These are phyloP conservation scores for Trichoderma atrobrunneum DNA, from an alignment of 2,329 filamentous ascomycete species.

Conservation along the genomic window DNA sequence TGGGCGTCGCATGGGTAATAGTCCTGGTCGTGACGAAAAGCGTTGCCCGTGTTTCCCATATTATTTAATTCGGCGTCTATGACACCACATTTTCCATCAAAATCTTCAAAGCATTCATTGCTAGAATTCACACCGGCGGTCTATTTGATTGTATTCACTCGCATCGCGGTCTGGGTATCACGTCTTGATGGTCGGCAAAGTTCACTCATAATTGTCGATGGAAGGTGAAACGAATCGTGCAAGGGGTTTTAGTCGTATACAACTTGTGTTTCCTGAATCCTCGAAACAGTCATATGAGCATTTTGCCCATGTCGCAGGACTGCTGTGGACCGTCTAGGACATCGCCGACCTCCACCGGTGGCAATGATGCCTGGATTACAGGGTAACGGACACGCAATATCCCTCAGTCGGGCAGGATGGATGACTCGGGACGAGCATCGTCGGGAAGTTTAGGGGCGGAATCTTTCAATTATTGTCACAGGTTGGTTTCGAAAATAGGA, in stretches of 20 bases:
- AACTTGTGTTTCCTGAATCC: background rate
- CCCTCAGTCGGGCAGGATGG: background rate
- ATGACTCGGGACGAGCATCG: background rate
- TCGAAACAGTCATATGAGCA: slow-evolving; percentile 2
- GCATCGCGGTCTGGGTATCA: background rate
- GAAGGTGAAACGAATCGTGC: background rate
- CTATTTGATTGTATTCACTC: background rate
- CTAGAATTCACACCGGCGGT: background rate
- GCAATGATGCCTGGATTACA: background rate
- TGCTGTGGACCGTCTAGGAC: background rate
- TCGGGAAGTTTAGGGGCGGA: background rate
- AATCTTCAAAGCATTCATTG: background rate
- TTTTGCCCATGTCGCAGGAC: background rate
- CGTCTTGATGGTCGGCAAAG: background rate
- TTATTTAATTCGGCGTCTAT: background rate
- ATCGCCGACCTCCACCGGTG: background rate
- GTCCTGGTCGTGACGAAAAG: background rate
- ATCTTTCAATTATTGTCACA: background rate
- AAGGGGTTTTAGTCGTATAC: background rate
- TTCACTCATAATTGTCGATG: background rate
- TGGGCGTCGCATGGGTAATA: background rate
- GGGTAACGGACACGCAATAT: background rate
- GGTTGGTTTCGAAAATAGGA: background rate
- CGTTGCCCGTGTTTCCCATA: background rate
- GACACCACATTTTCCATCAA: background rate